These are phyloP conservation scores for Danielozyma ontarioensis DNA, from an alignment of 805 yeast species.

Conservation along the genomic window DNA sequence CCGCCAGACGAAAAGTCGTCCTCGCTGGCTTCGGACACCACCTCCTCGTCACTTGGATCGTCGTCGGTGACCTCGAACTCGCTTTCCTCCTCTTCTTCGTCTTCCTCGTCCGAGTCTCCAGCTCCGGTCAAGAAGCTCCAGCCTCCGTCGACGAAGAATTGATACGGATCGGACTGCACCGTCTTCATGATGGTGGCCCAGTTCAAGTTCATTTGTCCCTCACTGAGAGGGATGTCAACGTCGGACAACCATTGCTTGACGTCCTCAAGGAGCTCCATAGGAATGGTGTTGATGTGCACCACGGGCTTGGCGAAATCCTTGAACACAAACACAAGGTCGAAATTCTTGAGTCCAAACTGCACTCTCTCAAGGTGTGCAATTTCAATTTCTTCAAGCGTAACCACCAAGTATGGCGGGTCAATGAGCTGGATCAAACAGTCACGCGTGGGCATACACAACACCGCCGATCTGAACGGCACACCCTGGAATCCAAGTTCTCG, in stretches of 20 bases:
- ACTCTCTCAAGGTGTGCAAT: constrained; percentile 95
- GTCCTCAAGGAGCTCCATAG: constrained; percentile 86
- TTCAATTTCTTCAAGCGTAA: constrained; percentile 88
- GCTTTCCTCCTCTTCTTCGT: constrained; percentile 61
- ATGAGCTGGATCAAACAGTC: constrained; percentile 92
- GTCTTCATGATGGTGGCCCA: constrained; percentile 97
- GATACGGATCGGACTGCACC: constrained; percentile 85
- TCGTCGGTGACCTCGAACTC: constrained; percentile 66
- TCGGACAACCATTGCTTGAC: constrained; percentile 97
- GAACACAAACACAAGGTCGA: constrained; percentile 93
- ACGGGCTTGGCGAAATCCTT: constrained; percentile 87
- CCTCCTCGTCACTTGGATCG: constrained; percentile 58
- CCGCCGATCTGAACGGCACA: constrained; percentile 93
- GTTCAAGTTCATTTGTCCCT: constrained; percentile 91
- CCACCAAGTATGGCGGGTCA: constrained; percentile 92
- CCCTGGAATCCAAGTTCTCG: constrained; percentile 96
- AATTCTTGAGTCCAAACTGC: constrained; percentile 93
- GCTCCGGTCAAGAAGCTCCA: constrained; percentile 92
- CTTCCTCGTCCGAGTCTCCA: constrained; percentile 66
- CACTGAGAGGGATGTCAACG: constrained; percentile 91
- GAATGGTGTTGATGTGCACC: constrained; percentile 89
- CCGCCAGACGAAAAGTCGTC: constrained; percentile 38
- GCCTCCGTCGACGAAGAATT: constrained; percentile 90
- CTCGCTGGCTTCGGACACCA: constrained; percentile 43
- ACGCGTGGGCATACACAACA: constrained; percentile 92